Base-by-base conservation (phyloP, 73 alveolate species). In the Tetrahymena thermophila region DNA sequence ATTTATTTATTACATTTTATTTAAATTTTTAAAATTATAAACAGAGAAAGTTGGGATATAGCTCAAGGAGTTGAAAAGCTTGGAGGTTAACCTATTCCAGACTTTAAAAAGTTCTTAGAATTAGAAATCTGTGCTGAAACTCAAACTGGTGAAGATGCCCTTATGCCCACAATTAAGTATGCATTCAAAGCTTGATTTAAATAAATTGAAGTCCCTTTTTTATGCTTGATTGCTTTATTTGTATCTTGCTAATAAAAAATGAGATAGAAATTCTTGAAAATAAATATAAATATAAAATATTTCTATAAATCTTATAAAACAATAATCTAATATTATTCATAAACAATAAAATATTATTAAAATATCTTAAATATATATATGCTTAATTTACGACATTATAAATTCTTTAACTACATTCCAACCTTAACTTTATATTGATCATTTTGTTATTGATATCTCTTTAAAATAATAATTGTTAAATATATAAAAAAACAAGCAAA, bases 81-180 rank as follows among this genome's bases (percentile, higher is more conserved):
- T 84, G 85, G 96, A 42, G 97, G 96, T 19, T 96, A 85, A 15
- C 96, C 97, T 37, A 95, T 96, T 38, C 97, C 96, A n/a, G 99
- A 94, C 28, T 98, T 97, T 55, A 94, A 96, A 44, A 98, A 85
- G 95, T 97, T 96, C 95, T 93, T 98, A 37, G 96, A 93, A 42
- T 93, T 98, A 11, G 99, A 96, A 85, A 56, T 98, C 34, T 97
- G 98, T 38, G 99, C 98, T 83, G 99, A 96, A 85, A 96, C 97
- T 23, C 96, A 96, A 58, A 11, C 25, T 6, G 84, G 84, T 35
- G 98, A 95, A 71, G 94, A 96, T 89, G 96, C 96, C 14, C 56
- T 94, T 34, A 96, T 97, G 96, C 98, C 98, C 57, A 37, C 85
- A 19, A 94, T 97, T 84, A 97, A 95, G 96, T 97, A 97, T 94